Base-by-base conservation (phyloP, 2,329 filamentous ascomycete genomes). In the Diplodia intermedia region DNA sequence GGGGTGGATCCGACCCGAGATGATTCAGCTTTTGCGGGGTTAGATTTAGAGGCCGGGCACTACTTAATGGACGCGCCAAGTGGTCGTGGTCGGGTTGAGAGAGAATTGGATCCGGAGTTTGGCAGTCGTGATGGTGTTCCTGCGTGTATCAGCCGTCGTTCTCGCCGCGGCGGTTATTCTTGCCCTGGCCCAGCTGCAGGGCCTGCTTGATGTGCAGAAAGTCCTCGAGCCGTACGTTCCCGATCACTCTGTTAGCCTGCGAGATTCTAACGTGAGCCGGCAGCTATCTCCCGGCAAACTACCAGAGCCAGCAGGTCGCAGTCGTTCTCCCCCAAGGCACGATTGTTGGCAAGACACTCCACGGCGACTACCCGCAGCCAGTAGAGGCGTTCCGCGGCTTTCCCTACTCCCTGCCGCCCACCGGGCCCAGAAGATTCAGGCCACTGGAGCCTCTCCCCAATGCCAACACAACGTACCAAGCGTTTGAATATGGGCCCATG, bases 321-420 rank as follows among this genome's bases (percentile, higher is more conserved):
- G 69, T 71, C 3, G 47, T 65, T 9, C 67, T 72, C 5, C 62
- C 65, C 1, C 71, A 72, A 40, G 71, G 71, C 50, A 71, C 38
- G 31, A 66, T 71, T 6, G 43, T 71, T 8, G 71, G 71, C 40
- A 69, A 53, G 8, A 60, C 61, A 12, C 54, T 69, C 9, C 5
- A 52, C 38, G 67, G 67, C 65, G 61, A 69, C 57, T 69, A 47
- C 26, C 67, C 67, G 4, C 67, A 69, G 20, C 36, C 52, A 4
- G 33, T 69, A 6, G 72, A 73, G 29, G 69, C 70, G 33, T 73
- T 73, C 55, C 68, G 69, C 53, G 71, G 72, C 15, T 68, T 73
- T 40, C 71, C 72, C 12, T 73, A 73, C 68, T 72, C 72, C 2
- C 54, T 71, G 23, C 69, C 71, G 1, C 71, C 72, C 29, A 72